Evolutionary conservation across 306 rosid species (phyloP), one percentile per base, ranked within the genome.

Genomic region (Prunus fruticosa): DNA sequence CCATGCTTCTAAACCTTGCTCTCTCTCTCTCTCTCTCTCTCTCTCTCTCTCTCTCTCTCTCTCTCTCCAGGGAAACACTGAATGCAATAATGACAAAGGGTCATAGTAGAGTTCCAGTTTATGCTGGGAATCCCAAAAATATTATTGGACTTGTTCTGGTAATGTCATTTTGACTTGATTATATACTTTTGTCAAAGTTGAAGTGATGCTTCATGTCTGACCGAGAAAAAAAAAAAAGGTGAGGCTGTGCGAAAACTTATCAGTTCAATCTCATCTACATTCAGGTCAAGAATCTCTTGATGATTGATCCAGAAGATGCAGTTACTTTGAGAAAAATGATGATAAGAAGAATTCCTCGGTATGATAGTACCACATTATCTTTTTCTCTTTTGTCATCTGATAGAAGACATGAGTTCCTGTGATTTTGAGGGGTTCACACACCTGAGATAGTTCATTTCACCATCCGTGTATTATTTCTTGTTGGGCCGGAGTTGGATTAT

Each of bases 101-200:
- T 67, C 99, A 92, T 78, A 95, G 99, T 78, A 88, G 99, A 85
- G 97, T 95, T 79, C 99, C 99, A 9, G 96, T 95, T 80, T 95
- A 90, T 80, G 82, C 89, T 9, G 92, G 89, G 78, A 86, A 86
- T 47, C 86, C 89, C 52, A 79, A 83, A 66, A 90, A 95, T 78
- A 92, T 95, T 52, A 89, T 95, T 66, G 99, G 99, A 77, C 97
- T 95, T 73, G 91, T 95, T 81, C 89, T 95, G 97, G 99, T 95
- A 85, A 89, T 64, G 81, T 75, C 76, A 73, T 61, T 81, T 72
- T 67, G 16, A 18, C 47, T 22, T 63, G 38, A 7, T 61, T 63
- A 63, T 63, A 63, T 32, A 63, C 46, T 15, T 63, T 2, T 63
- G 20, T 63, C 46, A 16, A 63, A 63, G 67, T 15, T 63, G 20